Percentiles rank a stretch among this genome's conserved stretches.
Conservation (phyloP, 2,329 filamentous ascomycete species). For the Calonectria ilicicola region DNA sequence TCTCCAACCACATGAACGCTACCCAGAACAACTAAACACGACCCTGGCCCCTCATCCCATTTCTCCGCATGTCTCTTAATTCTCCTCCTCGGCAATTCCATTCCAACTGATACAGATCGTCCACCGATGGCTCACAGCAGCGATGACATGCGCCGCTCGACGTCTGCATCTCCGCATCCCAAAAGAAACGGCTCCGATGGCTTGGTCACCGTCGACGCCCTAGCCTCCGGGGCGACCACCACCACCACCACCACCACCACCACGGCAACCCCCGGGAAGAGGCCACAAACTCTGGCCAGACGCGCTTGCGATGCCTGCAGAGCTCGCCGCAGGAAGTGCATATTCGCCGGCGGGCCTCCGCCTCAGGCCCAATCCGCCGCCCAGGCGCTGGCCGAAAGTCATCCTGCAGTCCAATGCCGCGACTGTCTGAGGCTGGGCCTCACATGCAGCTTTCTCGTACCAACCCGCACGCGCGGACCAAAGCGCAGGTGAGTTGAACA, state of each 20-base stretch:
- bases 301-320: slow-evolving; percentile 42
- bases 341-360: slow-evolving; percentile 26
- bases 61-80: slow-evolving; percentile 21
- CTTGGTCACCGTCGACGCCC: background rate
- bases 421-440: slow-evolving; percentile 36
- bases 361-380: slow-evolving; percentile 6
- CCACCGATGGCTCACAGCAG: background rate
- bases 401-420: slow-evolving; percentile 20
- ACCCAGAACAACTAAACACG: no score
- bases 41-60: background rate
- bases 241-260: no score
- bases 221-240: background rate
- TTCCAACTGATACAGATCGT: background rate
- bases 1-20: no score
- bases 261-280: background rate
- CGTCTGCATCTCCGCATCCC: slow-evolving; percentile 2
- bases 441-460: slow-evolving; percentile 37
- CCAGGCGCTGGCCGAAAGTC: background rate
- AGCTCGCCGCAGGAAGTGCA: slow-evolving; percentile 39
- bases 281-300: slow-evolving; percentile 29
- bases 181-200: background rate
- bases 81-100: slow-evolving; percentile 20
- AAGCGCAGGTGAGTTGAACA: slow-evolving; percentile 35
- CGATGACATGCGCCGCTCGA: slow-evolving; percentile 15
- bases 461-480: slow-evolving; percentile 38